These are phyloP conservation scores for Phylloporus sp. DNA, from an alignment of 1,284 basidiomycete species.

Conservation along the genomic window DNA sequence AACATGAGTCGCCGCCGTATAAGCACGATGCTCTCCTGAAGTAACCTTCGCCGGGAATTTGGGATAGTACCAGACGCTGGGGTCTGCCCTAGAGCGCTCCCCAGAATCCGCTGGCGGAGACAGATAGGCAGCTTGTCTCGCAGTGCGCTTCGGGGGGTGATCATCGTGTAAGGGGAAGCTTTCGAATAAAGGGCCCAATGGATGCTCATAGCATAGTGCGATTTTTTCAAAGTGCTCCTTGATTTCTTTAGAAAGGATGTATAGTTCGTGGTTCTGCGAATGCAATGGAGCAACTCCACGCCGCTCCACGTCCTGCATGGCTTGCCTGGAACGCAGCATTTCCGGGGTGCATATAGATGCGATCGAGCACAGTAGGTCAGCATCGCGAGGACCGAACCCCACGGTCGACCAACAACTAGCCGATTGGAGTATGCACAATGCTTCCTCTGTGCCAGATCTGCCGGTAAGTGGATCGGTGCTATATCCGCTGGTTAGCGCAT, in stretches of 20 bases:
- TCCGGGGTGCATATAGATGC: conserved; percentile 44
- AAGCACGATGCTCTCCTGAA: neutral
- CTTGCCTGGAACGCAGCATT: conserved; percentile 53
- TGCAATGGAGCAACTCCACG: conserved; percentile 18
- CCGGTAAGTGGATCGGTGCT: conserved; percentile 55
- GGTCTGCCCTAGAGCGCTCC: neutral
- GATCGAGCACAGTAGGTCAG: conserved; percentile 45
- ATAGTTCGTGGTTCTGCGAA: conserved; percentile 46
- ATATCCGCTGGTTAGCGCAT: conserved; percentile 51
- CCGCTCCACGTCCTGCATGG: conserved; percentile 44
- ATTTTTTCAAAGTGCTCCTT: too few relatives aligned
- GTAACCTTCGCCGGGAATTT: neutral
- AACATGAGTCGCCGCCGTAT: neutral
- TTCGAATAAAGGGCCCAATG: neutral
- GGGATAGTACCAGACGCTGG: neutral
- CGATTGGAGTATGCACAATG: conserved; percentile 47
- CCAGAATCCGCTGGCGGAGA: conserved; percentile 15
- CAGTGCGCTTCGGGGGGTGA: conserved; percentile 27
- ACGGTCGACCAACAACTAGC: conserved; percentile 50
- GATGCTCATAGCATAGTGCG: too few relatives aligned
- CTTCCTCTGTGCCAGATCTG: conserved; percentile 55
- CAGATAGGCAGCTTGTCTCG: conserved; percentile 19
- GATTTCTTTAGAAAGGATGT: conserved; percentile 36
- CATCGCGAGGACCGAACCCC: conserved; percentile 40
- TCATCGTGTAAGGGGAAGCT: conserved; percentile 9